Evolutionary conservation across 1,284 basidiomycete species (phyloP), one percentile per base, ranked within the genome.

Genomic region (Porphyrellus sp.): DNA sequence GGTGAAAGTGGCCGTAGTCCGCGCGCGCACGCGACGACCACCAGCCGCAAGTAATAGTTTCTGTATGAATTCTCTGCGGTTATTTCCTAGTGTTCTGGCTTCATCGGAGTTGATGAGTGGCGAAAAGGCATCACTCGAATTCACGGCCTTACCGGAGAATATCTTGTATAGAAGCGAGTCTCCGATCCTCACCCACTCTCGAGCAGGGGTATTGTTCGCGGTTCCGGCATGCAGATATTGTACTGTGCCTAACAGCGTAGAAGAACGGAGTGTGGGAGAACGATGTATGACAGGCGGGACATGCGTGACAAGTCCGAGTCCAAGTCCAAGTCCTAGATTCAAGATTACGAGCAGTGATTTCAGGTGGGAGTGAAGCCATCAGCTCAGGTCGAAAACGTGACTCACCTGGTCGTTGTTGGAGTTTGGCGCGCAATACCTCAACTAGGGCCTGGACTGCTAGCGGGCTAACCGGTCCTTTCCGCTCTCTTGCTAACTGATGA

Each of bases 101-200:
- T 9, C 18, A 38, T 31, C 15, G 27, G 40, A 8, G n/a, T 25
- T 30, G 5, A 13, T 31, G 12, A 43, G n/a, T n/a, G n/a, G n/a
- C 9, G 18, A 51, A 23, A 13, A 24, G 8, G 25, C 3, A 25
- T 28, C 9, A 21, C 20, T 12, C 12, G 15, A 20, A 21, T 13
- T 15, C 21, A 34, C 6, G n/a, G 1, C 8, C 39, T 51, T 31
- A 52, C 51, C 16, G n/a, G 46, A 30, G 27, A 52, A 52, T 25
- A 52, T 30, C 40, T 52, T 24, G 18, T 52, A 51, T 13, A 52
- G n/a, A 37, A 52, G 48, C 20, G 51, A 52, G 28, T 52, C 51
- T 25, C 51, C 51, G 15, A 52, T 38, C 23, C 51, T 51, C 51
- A 51, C 51, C 51, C 51, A 52, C 21, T 52, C 48, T 25, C 40